Conservation (phyloP, 352 stramenopile species). For the Pythium myriotylum region DNA sequence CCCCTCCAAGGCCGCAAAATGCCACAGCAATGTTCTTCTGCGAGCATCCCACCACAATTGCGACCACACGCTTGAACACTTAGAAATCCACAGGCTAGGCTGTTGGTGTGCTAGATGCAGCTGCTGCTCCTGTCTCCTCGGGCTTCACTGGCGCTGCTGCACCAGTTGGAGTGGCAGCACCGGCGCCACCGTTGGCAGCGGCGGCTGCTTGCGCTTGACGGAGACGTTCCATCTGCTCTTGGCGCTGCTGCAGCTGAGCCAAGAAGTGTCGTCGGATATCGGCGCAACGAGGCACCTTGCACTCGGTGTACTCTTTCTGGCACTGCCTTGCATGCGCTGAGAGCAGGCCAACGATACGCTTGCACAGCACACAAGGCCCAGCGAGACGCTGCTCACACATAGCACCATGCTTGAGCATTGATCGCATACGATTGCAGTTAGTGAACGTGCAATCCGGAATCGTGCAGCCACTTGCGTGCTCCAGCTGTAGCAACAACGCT, state of each 20-base stretch:
- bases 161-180: slow-evolving; percentile 7
- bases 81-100: background rate
- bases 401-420: slow-evolving; percentile 90
- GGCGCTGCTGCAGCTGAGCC: slow-evolving; percentile 74
- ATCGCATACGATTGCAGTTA: slow-evolving; percentile 86
- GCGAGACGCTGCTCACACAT: slow-evolving; percentile 83
- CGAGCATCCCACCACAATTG: background rate
- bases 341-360: slow-evolving; percentile 83
- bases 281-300: slow-evolving; percentile 83
- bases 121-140: background rate
- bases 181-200: slow-evolving; percentile 2
- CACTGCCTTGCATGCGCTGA: slow-evolving; percentile 83
- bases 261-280: slow-evolving; percentile 87
- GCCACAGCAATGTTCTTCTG: no score
- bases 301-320: slow-evolving; percentile 73
- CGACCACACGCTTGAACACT: background rate
- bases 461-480: slow-evolving; percentile 80
- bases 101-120: slow-evolving; percentile 16
- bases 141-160: background rate
- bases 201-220: slow-evolving; percentile 37
- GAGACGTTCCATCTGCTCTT: slow-evolving; percentile 57
- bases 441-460: slow-evolving; percentile 76
- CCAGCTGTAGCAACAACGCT: slow-evolving; percentile 82
- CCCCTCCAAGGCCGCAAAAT: background rate
- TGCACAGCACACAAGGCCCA: slow-evolving; percentile 83